Conservation (phyloP, 148 eudicot species). For the Cornus suecica region DNA sequence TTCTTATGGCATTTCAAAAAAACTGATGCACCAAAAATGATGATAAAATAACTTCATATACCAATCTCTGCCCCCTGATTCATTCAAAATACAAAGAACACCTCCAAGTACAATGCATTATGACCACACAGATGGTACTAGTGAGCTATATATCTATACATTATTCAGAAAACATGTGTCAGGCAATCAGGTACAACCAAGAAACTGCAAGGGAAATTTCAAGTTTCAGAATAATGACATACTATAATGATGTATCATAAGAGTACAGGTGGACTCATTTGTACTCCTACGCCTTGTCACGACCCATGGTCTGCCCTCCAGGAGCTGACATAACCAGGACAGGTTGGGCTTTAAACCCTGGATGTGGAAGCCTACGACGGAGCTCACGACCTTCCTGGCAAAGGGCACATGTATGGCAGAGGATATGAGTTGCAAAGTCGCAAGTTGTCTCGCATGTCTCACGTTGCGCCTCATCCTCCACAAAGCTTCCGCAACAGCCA, state of each 20-base stretch:
- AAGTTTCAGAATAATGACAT: neutral
- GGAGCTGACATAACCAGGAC: constrained; percentile 68
- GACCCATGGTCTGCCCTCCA: constrained; percentile 71
- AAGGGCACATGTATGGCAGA: constrained; percentile 84
- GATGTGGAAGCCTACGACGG: constrained; percentile 91
- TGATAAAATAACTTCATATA: neutral
- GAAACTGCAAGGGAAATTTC: neutral
- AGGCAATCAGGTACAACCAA: neutral
- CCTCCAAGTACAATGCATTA: neutral
- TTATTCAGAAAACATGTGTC: neutral
- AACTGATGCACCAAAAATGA: neutral
- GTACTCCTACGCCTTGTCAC: constrained; percentile 26
- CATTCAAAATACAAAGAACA: neutral
- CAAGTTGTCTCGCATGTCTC: constrained; percentile 78
- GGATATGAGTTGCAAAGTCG: constrained; percentile 70
- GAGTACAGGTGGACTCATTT: neutral
- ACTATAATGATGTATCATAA: neutral
- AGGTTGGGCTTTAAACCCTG: constrained; percentile 63
- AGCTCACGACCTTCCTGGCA: constrained; percentile 97
- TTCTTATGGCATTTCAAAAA: too few relatives aligned
- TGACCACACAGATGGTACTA: neutral
- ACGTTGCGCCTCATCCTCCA: constrained; percentile 63
- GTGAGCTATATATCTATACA: neutral
- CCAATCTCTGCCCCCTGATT: neutral
- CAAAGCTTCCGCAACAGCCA: constrained; percentile 54